Evolutionary conservation across 129 eudicot species (phyloP).

Genomic region (Flaveria sonorensis): DNA sequence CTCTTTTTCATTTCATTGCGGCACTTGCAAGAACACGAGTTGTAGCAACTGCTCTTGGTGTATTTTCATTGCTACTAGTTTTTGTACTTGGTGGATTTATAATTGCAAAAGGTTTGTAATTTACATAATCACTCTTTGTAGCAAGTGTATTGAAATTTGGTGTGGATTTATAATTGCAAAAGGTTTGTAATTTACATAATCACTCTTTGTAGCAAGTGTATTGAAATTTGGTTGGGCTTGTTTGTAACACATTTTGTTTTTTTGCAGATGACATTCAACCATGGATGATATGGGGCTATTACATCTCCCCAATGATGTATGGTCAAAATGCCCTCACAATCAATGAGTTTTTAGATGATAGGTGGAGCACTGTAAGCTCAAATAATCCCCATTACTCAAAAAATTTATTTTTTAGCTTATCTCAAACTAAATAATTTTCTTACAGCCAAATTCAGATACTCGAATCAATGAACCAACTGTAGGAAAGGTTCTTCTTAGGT

Average conservation of each 20-base stretch:
- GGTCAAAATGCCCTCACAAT: conserved; percentile 77
- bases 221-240: no score
- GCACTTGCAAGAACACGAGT: conserved; percentile 62
- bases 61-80: conserved; percentile 59
- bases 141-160: no score
- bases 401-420: no score
- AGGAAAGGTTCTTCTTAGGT: conserved; percentile 60
- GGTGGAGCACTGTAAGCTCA: conserved; percentile 75
- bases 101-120: no score
- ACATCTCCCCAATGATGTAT: conserved; percentile 78
- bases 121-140: no score
- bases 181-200: conserved; percentile 39
- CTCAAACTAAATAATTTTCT: neutral
- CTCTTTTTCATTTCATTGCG: conserved; percentile 64
- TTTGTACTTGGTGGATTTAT: conserved; percentile 83
- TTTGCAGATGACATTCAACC: conserved; percentile 65
- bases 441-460: conserved; percentile 54
- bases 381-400: no score
- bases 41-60: conserved; percentile 60
- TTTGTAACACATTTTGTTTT: no score
- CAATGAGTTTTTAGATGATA: conserved; percentile 69
- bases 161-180: conserved; percentile 67
- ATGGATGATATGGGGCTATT: conserved; percentile 88
- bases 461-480: conserved; percentile 53
- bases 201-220: neutral